Evolutionary conservation across 352 stramenopile genomes (phyloP).

Genomic region (Globisporangium recalcitrans): DNA sequence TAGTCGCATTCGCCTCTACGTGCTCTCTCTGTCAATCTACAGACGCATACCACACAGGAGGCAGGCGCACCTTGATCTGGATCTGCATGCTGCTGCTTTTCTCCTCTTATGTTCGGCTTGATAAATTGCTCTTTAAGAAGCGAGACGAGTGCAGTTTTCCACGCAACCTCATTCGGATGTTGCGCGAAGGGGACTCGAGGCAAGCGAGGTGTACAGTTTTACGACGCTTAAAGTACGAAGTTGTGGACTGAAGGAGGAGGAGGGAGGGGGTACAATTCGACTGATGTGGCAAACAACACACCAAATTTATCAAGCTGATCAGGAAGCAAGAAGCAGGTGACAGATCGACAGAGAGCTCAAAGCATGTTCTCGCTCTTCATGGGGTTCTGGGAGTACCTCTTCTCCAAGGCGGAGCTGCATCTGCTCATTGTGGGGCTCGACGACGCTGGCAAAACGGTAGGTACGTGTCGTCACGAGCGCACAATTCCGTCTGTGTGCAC

Average conservation of each 20-base stretch:
- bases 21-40: neutral
- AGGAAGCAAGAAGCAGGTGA: neutral
- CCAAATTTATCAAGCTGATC: neutral
- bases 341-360: neutral
- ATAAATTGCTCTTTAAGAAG: slow-evolving; percentile 12
- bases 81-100: slow-evolving; percentile 59
- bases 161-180: neutral
- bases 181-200: neutral
- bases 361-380: slow-evolving; percentile 83
- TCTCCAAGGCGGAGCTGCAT: slow-evolving; percentile 86
- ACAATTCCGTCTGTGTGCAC: neutral
- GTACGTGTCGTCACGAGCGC: slow-evolving; percentile 25
- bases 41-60: neutral
- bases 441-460: slow-evolving; percentile 90
- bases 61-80: slow-evolving; percentile 65
- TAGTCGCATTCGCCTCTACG: neutral
- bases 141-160: no score
- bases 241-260: neutral
- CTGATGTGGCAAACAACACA: slow-evolving; percentile 1
- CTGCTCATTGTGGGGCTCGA: slow-evolving; percentile 91
- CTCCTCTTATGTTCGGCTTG: slow-evolving; percentile 2
- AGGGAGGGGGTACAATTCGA: neutral
- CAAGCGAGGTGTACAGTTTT: no score
- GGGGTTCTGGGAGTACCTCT: slow-evolving; percentile 79
- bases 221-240: neutral